Base-by-base conservation (phyloP, 345 rosid genomes). In the Lepidium sativum region DNA sequence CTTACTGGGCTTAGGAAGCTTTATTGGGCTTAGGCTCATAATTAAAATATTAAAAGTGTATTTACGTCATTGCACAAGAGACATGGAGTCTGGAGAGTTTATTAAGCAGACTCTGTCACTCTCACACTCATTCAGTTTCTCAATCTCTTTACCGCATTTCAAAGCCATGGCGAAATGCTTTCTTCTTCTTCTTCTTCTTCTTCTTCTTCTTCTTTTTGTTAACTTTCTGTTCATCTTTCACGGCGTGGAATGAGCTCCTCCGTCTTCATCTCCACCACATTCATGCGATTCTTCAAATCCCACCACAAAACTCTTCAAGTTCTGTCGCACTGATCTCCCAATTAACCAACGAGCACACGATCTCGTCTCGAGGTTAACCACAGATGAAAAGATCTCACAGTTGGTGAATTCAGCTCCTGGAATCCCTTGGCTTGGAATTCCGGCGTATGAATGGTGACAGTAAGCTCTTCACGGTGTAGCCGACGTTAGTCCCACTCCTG, bases 381-480 rank as follows among this genome's bases (percentile, higher is more conserved):
- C 87, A 15, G 94, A 87, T 12, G 98, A 92, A 76, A 92, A 92
- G 60, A 79, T 87, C 45, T 78, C 86, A 6, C 97, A 87, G 69
- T 86, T 92, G 1, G 98, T 73, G 21, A 87, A 83, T 78, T 44
- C 86, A 20, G 88, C 90, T 38, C 79, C 88, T 0, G 72, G 88
- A 5, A 84, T 92, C 59, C 87, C 94, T 0, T 64, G 96, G 5
- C 89, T 92, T 11, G 95, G 94, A 9, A 67, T 92, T 35, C 97
- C 96, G 4, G 76, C 67, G 6, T 92, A 87, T 52, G 80, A 92
- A 64, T 92, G 98, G 97, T 89, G 97, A 97, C 82, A 94, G 3
- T 97, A 90, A 80, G 94, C 95, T 10, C 74, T 92, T 13, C 98
- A 92, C 5, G 96, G 98, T 6, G 87, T 87, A 38, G 61, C 97